A percentile compares a stretch with the other conserved stretches of the same genome.
phyloP scores from a whole-genome alignment of 108 stramenopile species.

The Schizochytrium sp. region DNA sequence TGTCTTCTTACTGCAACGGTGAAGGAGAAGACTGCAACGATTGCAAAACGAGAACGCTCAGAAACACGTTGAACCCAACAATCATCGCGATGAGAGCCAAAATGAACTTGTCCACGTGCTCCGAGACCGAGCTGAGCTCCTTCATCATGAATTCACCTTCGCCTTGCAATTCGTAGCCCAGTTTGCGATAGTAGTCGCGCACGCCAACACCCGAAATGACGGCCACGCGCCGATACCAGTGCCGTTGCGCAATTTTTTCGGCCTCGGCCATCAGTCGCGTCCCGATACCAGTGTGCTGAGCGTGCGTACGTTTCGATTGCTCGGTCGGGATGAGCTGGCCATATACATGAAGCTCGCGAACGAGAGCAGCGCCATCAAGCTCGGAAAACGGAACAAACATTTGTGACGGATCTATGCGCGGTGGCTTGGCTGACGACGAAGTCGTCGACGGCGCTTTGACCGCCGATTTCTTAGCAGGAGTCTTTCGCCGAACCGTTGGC shows the following conservation, averaged over 20 bases:
- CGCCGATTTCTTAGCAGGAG: neutral
- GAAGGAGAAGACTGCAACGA: no score
- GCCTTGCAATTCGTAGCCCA: slow-evolving; percentile 72
- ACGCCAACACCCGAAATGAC: slow-evolving; percentile 93
- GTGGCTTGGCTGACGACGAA: neutral
- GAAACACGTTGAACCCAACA: no score
- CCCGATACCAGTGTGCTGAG: slow-evolving; percentile 93
- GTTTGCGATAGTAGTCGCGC: slow-evolving; percentile 88
- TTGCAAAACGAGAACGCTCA: no score
- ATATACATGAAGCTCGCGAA: slow-evolving; percentile 83
- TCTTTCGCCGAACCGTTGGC: neutral
- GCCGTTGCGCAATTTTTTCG: slow-evolving; percentile 85
- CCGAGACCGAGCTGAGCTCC: neutral
- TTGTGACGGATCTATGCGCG: neutral
- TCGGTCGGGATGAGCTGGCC: slow-evolving; percentile 79
- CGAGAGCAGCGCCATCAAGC: neutral
- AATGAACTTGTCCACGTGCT: neutral
- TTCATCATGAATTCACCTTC: neutral
- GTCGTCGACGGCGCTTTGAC: neutral
- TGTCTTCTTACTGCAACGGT: no score
- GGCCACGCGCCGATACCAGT: slow-evolving; percentile 73
- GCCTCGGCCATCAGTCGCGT: slow-evolving; percentile 89
- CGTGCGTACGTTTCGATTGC: slow-evolving; percentile 73
- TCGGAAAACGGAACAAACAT: neutral
- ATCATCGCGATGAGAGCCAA: neutral